A percentile compares a stretch with the other conserved stretches of the same genome.
phyloP scores from a whole-genome alignment of 805 yeast species.

The Kregervanrija fluxuum region DNA sequence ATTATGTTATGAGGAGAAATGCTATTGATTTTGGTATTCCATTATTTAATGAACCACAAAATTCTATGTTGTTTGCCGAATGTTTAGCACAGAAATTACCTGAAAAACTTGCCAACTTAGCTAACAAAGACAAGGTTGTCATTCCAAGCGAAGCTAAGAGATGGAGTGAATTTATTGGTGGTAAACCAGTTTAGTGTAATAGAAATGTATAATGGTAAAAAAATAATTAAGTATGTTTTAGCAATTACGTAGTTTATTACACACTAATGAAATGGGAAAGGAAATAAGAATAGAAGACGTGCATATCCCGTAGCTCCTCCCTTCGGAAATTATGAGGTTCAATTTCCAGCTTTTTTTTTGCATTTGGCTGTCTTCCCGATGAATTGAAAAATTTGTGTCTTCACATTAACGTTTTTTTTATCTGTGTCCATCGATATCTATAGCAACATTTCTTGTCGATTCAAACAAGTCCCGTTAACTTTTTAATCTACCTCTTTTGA shows the following conservation, averaged over 20 bases:
- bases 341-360: too few species aligned
- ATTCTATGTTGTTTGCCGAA: slow-evolving; percentile 78
- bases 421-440: too few species aligned
- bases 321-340: too few species aligned
- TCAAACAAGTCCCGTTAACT: too few species aligned
- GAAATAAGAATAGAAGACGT: neutral
- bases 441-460: too few species aligned
- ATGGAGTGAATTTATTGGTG: slow-evolving; percentile 97
- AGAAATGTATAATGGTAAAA: neutral
- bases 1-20: slow-evolving; percentile 97
- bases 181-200: slow-evolving; percentile 62
- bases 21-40: slow-evolving; percentile 98
- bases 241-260: neutral
- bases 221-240: neutral
- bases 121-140: slow-evolving; percentile 32
- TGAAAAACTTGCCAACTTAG: slow-evolving; percentile 43
- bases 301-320: neutral
- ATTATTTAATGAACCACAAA: slow-evolving; percentile 92
- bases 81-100: slow-evolving; percentile 68
- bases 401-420: too few species aligned
- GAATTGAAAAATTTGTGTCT: too few species aligned
- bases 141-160: slow-evolving; percentile 84
- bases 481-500: too few species aligned
- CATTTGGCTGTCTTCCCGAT: too few species aligned
- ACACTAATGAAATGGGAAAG: neutral